phyloP scores from a whole-genome alignment of 2,329 filamentous ascomycete species.

The Aspergillus fumigatus region DNA sequence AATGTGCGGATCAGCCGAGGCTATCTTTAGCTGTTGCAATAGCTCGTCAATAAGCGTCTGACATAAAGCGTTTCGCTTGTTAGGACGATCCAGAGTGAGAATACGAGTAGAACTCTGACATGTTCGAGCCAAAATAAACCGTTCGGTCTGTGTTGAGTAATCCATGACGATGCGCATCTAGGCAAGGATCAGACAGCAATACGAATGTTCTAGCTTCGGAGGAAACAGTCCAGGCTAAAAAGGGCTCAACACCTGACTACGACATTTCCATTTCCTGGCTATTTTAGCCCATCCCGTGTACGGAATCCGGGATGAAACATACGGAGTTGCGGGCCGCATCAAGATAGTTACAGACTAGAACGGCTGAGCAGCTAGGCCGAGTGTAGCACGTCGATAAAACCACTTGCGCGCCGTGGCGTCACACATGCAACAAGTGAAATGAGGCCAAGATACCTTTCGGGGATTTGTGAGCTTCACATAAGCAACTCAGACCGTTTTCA shows the following conservation, averaged over 20 bases:
- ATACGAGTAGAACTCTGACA: not conserved
- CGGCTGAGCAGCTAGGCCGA: not conserved
- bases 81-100: conserved; percentile 3
- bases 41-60: conserved; percentile 4
- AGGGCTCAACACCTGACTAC: too few relatives aligned
- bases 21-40: not conserved
- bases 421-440: not conserved
- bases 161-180: too few relatives aligned
- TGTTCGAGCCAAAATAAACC: not conserved
- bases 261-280: too few relatives aligned
- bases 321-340: not conserved
- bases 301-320: too few relatives aligned
- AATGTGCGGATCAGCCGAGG: not conserved
- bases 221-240: too few relatives aligned
- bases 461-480: not conserved
- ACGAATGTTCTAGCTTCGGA: too few relatives aligned
- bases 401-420: not conserved
- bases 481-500: not conserved
- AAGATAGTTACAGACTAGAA: not conserved
- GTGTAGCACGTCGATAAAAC: not conserved
- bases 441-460: not conserved
- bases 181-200: too few relatives aligned
- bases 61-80: conserved; percentile 7
- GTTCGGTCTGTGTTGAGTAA: too few relatives aligned
- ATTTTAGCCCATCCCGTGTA: too few relatives aligned